These are phyloP conservation scores for Brassica nigra DNA, from an alignment of 345 rosid species.

Conservation along the genomic window DNA sequence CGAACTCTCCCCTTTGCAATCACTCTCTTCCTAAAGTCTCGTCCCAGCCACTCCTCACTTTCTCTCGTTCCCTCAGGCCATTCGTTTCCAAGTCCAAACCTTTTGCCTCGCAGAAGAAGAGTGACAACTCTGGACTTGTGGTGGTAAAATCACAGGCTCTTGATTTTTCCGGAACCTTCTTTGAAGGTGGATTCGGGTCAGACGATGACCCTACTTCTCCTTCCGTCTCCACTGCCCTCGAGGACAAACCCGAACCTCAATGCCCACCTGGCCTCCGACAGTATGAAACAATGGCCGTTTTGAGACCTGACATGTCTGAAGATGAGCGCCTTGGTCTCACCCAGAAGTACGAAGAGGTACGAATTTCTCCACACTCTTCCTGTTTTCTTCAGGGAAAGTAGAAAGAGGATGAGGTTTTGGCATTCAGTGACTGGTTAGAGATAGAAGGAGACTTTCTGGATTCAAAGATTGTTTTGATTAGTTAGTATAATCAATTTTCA, in stretches of 20 bases:
- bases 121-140: neutral
- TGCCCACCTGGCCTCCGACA: conserved; percentile 93
- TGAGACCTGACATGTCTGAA: conserved; percentile 98
- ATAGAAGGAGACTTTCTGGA: too few relatives aligned
- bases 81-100: conserved; percentile 42
- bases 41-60: conserved; percentile 47
- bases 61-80: conserved; percentile 47
- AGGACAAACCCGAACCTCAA: conserved; percentile 74
- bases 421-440: too few relatives aligned
- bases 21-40: conserved; percentile 40
- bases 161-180: conserved; percentile 78
- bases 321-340: conserved; percentile 83
- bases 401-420: too few relatives aligned
- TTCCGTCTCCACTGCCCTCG: conserved; percentile 51
- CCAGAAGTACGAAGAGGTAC: conserved; percentile 97
- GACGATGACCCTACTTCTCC: conserved; percentile 64
- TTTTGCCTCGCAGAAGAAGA: conserved; percentile 19
- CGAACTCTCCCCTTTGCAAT: conserved; percentile 44
- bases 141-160: conserved; percentile 61
- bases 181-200: conserved; percentile 70
- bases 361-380: too few relatives aligned
- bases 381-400: too few relatives aligned
- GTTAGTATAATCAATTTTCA: neutral
- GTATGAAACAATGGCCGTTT: conserved; percentile 84
- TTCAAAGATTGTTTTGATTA: neutral